Evolutionary conservation across 768 basidiomycete genomes (phyloP).

Genomic region (Gelatoporia subvermispora): DNA sequence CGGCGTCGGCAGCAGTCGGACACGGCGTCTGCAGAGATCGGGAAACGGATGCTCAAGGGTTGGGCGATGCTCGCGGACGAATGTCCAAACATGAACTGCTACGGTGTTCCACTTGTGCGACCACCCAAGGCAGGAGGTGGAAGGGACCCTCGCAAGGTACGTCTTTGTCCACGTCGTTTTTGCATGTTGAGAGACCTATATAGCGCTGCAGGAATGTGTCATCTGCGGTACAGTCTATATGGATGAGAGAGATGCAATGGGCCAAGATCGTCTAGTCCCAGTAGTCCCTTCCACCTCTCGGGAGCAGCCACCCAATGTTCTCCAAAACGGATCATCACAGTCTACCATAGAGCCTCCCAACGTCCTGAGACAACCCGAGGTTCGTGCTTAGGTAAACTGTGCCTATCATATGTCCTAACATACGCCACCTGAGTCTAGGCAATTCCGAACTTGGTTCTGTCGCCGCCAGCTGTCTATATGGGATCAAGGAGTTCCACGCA

Average conservation of each 20-base stretch:
- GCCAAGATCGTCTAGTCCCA: constrained; percentile 33
- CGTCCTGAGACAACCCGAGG: no score
- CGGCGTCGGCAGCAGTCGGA: constrained; percentile 80
- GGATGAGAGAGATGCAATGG: constrained; percentile 47
- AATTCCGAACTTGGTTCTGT: no score
- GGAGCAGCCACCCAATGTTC: neutral
- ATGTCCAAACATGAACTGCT: constrained; percentile 65
- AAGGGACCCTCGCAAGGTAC: constrained; percentile 64
- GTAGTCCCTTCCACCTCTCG: constrained; percentile 2
- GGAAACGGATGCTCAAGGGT: constrained; percentile 68
- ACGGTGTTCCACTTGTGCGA: constrained; percentile 79
- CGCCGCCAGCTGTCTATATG: no score
- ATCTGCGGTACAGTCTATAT: constrained; percentile 63
- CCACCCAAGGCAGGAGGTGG: constrained; percentile 60
- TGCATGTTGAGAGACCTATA: neutral
- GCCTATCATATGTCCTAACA: no score
- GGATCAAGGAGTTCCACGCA: no score
- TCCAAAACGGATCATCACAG: no score
- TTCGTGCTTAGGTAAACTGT: no score
- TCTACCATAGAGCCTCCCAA: no score
- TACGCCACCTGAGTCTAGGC: no score
- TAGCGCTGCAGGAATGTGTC: constrained; percentile 66
- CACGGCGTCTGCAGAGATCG: constrained; percentile 73
- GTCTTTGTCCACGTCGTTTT: constrained; percentile 8
- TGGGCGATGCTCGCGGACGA: constrained; percentile 92